Evolutionary conservation across 805 yeast species (phyloP).

Genomic region (Candida succiphila): DNA sequence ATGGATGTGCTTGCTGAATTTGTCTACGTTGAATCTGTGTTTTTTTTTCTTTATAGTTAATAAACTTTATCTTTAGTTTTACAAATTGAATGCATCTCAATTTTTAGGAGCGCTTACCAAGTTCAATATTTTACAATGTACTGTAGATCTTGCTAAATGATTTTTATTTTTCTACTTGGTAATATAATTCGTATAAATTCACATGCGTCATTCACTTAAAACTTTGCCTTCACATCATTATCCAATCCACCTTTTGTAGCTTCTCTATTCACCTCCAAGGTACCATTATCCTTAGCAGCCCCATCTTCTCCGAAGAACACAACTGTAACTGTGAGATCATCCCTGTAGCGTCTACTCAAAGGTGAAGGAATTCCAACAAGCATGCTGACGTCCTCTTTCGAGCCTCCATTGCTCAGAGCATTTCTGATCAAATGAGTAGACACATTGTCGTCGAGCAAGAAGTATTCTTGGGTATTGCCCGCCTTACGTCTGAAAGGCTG

Average conservation of each 20-base stretch:
- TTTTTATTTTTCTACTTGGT: too few relatives aligned
- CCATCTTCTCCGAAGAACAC: conserved; percentile 73
- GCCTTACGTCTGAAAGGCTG: conserved; percentile 58
- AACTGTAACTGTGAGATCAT: conserved; percentile 92
- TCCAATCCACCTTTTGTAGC: conserved; percentile 50
- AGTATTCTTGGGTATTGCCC: conserved; percentile 26
- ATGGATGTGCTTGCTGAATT: conserved; percentile 24
- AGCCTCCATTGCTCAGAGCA: conserved; percentile 81
- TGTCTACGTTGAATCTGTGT: too few relatives aligned
- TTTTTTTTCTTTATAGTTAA: too few relatives aligned
- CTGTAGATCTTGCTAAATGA: too few relatives aligned
- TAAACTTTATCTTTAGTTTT: too few relatives aligned
- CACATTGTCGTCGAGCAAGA: conserved; percentile 77
- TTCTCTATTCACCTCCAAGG: conserved; percentile 41
- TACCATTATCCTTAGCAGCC: conserved; percentile 33
- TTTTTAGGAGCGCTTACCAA: too few relatives aligned
- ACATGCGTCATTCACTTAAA: too few relatives aligned
- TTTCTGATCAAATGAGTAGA: conserved; percentile 91
- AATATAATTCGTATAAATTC: too few relatives aligned
- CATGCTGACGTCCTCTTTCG: conserved; percentile 80
- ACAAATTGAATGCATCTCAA: too few relatives aligned
- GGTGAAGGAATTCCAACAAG: conserved; percentile 88
- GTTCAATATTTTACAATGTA: too few relatives aligned
- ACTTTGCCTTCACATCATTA: too few relatives aligned
- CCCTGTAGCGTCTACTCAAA: conserved; percentile 83